Conservation (phyloP, 2,329 filamentous ascomycete species). For the Cladophialophora bantiana region DNA sequence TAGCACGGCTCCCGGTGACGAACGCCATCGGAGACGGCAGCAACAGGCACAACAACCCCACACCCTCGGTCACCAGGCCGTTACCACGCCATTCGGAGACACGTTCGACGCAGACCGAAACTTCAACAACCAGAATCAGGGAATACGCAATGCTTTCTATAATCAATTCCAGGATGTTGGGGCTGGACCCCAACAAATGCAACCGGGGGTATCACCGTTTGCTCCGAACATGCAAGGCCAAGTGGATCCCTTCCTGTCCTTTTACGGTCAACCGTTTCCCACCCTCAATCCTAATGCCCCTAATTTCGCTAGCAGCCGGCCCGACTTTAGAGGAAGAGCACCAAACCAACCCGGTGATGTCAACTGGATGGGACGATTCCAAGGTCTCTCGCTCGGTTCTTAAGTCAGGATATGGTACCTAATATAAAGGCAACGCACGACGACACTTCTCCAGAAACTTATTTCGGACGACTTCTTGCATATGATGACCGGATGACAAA, state of each 20-base stretch:
- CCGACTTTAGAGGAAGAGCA: constrained; percentile 36
- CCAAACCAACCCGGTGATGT: constrained; percentile 46
- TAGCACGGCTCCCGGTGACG: constrained; percentile 31
- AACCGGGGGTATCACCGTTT: constrained; percentile 44
- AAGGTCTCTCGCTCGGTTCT: constrained; percentile 75
- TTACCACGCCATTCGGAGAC: constrained; percentile 36
- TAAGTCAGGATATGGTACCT: constrained; percentile 39
- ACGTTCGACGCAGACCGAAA: constrained; percentile 36
- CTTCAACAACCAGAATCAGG: constrained; percentile 33
- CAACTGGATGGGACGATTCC: constrained; percentile 47
- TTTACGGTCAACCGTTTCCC: constrained; percentile 43
- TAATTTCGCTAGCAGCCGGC: constrained; percentile 38
- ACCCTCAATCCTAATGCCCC: constrained; percentile 34
- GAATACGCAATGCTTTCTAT: constrained; percentile 31
- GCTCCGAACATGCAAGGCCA: constrained; percentile 40
- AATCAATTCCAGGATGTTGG: constrained; percentile 34
- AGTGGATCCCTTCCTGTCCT: constrained; percentile 40
- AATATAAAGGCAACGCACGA: constrained; percentile 12
- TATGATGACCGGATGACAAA: constrained; percentile 21
- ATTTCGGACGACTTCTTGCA: constrained; percentile 20
- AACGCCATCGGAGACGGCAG: constrained; percentile 33
- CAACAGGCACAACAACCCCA: constrained; percentile 41
- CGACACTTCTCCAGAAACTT: constrained; percentile 20
- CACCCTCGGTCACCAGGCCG: constrained; percentile 25
- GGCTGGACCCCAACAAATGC: constrained; percentile 41